Evolutionary conservation across 768 basidiomycete species (phyloP).

Genomic region (Amanita rubescens): DNA sequence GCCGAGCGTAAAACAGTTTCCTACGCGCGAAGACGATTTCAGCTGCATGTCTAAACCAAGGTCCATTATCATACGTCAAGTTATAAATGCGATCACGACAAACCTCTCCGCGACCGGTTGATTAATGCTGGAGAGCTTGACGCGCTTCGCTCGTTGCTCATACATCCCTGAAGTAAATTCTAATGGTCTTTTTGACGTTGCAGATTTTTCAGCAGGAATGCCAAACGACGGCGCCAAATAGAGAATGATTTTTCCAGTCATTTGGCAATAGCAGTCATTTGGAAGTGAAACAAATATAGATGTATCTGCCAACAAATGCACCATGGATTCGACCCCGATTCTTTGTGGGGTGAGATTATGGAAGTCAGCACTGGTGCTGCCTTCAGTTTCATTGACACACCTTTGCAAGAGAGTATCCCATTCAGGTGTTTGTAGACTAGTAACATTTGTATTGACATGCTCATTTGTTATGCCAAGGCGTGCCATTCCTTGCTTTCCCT

Average conservation of each 20-base stretch:
- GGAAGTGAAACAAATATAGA: slow-evolving; percentile 72
- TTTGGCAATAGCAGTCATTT: slow-evolving; percentile 79
- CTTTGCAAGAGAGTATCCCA: slow-evolving; percentile 62
- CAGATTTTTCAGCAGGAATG: slow-evolving; percentile 10
- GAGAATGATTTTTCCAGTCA: slow-evolving; percentile 67
- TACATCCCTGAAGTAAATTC: neutral
- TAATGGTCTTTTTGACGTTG: neutral
- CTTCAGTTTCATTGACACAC: slow-evolving; percentile 27
- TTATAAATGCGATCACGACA: neutral
- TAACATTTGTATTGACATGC: slow-evolving; percentile 71
- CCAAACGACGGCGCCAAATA: slow-evolving; percentile 20
- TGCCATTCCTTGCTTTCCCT: slow-evolving; percentile 30
- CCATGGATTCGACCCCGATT: slow-evolving; percentile 68
- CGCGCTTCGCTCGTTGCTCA: neutral
- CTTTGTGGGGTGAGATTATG: slow-evolving; percentile 29
- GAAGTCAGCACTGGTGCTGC: neutral
- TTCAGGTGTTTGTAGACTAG: slow-evolving; percentile 52
- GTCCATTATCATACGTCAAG: neutral
- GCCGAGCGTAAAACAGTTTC: slow-evolving; percentile 63
- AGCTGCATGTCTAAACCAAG: slow-evolving; percentile 34
- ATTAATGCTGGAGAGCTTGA: neutral
- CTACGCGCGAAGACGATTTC: slow-evolving; percentile 47
- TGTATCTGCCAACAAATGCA: slow-evolving; percentile 69
- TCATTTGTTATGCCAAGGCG: slow-evolving; percentile 45
- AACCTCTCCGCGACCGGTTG: neutral